Base-by-base conservation (phyloP, 192 early-diverging fungal genomes). In the Chytriomyces sp. region DNA sequence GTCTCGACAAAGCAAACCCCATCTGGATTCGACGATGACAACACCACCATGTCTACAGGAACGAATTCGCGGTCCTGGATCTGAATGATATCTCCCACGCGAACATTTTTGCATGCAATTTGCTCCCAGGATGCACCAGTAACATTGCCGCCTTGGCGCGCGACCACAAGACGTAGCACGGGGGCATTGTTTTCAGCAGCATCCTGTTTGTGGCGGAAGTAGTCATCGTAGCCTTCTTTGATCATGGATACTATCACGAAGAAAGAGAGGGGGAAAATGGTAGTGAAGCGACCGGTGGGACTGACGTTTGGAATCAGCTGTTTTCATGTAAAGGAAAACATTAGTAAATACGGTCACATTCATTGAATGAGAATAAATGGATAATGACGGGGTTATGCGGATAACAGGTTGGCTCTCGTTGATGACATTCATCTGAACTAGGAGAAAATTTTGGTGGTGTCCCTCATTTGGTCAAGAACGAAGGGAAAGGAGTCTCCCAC, bases 1-100 rank as follows among this genome's bases (percentile, higher is more conserved):
- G 93, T 94, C 75, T 94, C 92, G 40, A 94, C 90, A 84, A 86
- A 93, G 59, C 91, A 93, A 33, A 82, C 84, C 38, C 90, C 92
- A 54, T 93, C 87, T 37, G 84, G 84, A 5, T 87, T 86, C 25
- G 87, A 80, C 3, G 91, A 88, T n/a, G 86, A 82, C 31, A 94
- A 60, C 59, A 94, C 76, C 0, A 94, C 66, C 64, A 92, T 75
- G 75, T 94, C 93, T 3, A 91, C 91, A 5, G 93, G 92, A 3
- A 94, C 81, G 82, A 88, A 88, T 57, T 93, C 89, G 67, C 91
- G 87, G 76, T 92, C 89, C 44, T 83, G 68, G 31, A 94, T 84
- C 59, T 77, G 80, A 25, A 94, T 62, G 63, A 93, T 78, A 63
- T 94, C 92, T 12, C 93, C 93, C 17, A 94, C 91, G 39, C 81